These are phyloP conservation scores for Sordariomycetes sp. DNA, from an alignment of 2,329 filamentous ascomycete species.

Conservation along the genomic window DNA sequence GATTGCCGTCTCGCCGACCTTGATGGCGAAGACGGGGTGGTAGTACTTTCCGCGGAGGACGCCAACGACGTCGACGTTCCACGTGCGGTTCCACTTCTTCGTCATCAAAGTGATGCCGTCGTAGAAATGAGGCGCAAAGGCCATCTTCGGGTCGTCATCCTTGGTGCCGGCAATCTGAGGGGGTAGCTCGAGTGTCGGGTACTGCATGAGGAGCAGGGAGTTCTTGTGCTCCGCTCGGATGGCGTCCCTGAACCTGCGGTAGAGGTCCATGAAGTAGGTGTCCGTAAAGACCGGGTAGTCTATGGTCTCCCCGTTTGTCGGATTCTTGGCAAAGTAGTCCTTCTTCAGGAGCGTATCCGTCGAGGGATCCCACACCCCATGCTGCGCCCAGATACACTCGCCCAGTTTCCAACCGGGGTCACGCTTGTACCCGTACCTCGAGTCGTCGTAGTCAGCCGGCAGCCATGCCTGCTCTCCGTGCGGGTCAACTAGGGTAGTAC, in stretches of 20 bases:
- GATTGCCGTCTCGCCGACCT: constrained; percentile 85
- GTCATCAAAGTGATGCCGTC: constrained; percentile 94
- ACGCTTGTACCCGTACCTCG: constrained; percentile 78
- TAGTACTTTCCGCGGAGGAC: constrained; percentile 80
- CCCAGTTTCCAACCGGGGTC: constrained; percentile 83
- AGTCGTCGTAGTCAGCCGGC: constrained; percentile 69
- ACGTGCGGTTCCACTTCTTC: constrained; percentile 96
- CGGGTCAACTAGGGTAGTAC: constrained; percentile 71
- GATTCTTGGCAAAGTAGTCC: constrained; percentile 77
- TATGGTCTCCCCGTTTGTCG: constrained; percentile 57
- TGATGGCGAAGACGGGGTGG: constrained; percentile 82
- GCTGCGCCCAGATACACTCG: constrained; percentile 94
- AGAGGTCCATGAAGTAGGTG: constrained; percentile 80
- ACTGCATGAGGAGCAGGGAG: constrained; percentile 82
- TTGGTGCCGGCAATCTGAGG: constrained; percentile 74
- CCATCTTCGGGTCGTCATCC: constrained; percentile 82
- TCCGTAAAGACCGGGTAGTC: constrained; percentile 83
- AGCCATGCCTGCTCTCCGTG: constrained; percentile 80
- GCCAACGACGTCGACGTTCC: constrained; percentile 94
- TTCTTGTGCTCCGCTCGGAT: constrained; percentile 67
- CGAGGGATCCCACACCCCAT: constrained; percentile 82
- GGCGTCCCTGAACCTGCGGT: constrained; percentile 59
- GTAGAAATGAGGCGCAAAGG: constrained; percentile 92
- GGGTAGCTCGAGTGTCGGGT: constrained; percentile 82
- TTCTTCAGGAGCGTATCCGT: constrained; percentile 68